A percentile compares a stretch with the other conserved stretches of the same genome.
These are phyloP conservation scores for Trichophyton schoenleinii DNA, from an alignment of 2,329 filamentous ascomycete species.

Conservation along the genomic window DNA sequence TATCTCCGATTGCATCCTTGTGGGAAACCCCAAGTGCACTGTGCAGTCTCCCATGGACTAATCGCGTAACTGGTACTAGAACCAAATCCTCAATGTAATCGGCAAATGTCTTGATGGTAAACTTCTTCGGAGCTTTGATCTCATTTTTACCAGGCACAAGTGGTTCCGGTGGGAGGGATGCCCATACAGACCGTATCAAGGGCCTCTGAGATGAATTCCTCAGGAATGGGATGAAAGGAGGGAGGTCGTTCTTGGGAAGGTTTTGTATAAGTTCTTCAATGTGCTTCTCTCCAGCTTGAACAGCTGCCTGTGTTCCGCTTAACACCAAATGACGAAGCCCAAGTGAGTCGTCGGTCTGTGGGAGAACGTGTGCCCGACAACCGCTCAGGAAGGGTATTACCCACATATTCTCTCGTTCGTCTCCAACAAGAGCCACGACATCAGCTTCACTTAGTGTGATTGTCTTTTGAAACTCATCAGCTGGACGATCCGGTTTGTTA, in stretches of 20 bases:
- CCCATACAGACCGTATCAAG: constrained; percentile 9
- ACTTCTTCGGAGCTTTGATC: constrained; percentile 5
- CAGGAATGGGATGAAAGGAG: not conserved
- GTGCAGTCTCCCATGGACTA: not conserved
- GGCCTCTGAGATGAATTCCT: not conserved
- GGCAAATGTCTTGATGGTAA: constrained; percentile 26
- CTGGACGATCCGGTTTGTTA: not conserved
- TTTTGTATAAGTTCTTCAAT: constrained; percentile 13
- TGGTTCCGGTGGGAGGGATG: not conserved
- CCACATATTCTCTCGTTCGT: constrained; percentile 28
- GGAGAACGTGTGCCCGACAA: constrained; percentile 27
- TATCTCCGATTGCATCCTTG: constrained; percentile 13
- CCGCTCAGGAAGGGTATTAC: constrained; percentile 24
- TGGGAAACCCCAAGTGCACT: constrained; percentile 4
- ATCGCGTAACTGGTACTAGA: constrained; percentile 9
- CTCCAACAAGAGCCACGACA: constrained; percentile 23
- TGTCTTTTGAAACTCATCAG: constrained; percentile 18
- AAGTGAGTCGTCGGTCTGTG: constrained; percentile 18
- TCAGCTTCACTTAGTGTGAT: constrained; percentile 26
- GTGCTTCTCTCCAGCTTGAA: constrained; percentile 21
- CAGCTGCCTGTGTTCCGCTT: constrained; percentile 23
- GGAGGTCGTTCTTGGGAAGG: not conserved
- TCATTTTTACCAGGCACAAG: not conserved
- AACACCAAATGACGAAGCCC: constrained; percentile 25
- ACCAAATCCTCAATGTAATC: constrained; percentile 30